Evolutionary conservation across 768 basidiomycete genomes (phyloP).

Genomic region (Termitomyces sp.): DNA sequence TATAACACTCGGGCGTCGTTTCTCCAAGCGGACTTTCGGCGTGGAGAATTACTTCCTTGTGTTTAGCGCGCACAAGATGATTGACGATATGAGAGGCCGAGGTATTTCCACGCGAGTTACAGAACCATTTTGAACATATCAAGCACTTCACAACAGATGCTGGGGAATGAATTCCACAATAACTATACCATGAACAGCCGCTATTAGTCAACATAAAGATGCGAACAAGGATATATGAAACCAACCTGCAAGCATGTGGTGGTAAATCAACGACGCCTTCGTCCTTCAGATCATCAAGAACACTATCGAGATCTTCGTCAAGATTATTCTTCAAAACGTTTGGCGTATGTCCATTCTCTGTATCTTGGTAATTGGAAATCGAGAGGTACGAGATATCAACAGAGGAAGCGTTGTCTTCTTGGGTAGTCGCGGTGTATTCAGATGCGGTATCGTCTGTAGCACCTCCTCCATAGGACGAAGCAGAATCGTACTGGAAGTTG

Average conservation of each 20-base stretch:
- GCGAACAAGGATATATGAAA: conserved; percentile 8
- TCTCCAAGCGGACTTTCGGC: conserved; percentile 94
- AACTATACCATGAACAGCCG: conserved; percentile 45
- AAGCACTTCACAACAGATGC: conserved; percentile 96
- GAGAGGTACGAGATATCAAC: conserved; percentile 70
- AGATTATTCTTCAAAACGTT: conserved; percentile 31
- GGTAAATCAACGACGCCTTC: conserved; percentile 77
- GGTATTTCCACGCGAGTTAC: conserved; percentile 96
- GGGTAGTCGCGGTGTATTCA: conserved; percentile 72
- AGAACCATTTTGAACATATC: conserved; percentile 94
- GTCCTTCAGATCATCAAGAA: conserved; percentile 86
- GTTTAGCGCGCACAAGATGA: conserved; percentile 97
- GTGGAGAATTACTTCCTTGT: conserved; percentile 97
- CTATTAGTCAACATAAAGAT: conserved; percentile 12
- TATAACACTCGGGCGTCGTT: conserved; percentile 98
- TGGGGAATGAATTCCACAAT: conserved; percentile 97
- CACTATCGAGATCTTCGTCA: conserved; percentile 88
- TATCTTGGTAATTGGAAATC: conserved; percentile 57
- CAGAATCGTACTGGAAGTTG: conserved; percentile 82
- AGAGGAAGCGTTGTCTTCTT: conserved; percentile 45
- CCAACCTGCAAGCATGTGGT: conserved; percentile 93
- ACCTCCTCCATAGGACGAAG: conserved; percentile 76
- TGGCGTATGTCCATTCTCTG: conserved; percentile 37
- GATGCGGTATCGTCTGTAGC: conserved; percentile 80
- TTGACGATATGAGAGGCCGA: conserved; percentile 99